A percentile compares a stretch with the other conserved stretches of the same genome.
Conservation (phyloP, 2,329 filamentous ascomycete genomes). For the Pseudogymnoascus verrucosus region DNA sequence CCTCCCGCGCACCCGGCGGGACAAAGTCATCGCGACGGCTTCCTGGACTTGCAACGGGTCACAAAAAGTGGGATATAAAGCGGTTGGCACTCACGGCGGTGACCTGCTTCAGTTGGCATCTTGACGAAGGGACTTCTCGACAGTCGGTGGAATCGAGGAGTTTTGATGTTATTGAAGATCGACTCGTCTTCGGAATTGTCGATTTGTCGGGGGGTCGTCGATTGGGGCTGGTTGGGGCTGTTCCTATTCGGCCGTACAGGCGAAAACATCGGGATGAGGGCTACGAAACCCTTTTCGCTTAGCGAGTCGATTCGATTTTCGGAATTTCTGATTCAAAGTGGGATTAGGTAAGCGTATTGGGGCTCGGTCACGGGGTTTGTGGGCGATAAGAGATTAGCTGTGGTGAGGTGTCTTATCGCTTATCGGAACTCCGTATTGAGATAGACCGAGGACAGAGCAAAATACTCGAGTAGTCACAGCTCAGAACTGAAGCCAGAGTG, state of each 20-base stretch:
- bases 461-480: not conserved
- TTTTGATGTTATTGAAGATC: slow-evolving; percentile 4
- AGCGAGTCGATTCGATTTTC: not conserved
- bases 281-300: slow-evolving; percentile 5
- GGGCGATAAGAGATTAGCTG: not conserved
- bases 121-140: slow-evolving; percentile 50
- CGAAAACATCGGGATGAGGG: not conserved
- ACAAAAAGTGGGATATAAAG: slow-evolving; percentile 11
- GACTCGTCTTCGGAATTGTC: slow-evolving; percentile 5
- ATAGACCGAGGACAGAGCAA: not conserved
- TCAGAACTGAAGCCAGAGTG: not conserved
- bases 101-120: slow-evolving; percentile 82
- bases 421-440: not conserved
- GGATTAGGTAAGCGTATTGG: not conserved
- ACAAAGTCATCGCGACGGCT: slow-evolving; percentile 9
- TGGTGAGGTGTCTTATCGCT: not conserved
- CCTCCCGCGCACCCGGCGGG: slow-evolving; percentile 5
- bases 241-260: slow-evolving; percentile 5
- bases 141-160: slow-evolving; percentile 34
- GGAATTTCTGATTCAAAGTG: not conserved
- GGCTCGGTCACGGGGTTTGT: not conserved
- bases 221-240: slow-evolving; percentile 1
- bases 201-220: slow-evolving; percentile 3
- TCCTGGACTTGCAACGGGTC: not conserved
- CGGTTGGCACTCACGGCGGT: slow-evolving; percentile 65